phyloP scores from a whole-genome alignment of 1,284 basidiomycete species.

The Butyriboletus regius region DNA sequence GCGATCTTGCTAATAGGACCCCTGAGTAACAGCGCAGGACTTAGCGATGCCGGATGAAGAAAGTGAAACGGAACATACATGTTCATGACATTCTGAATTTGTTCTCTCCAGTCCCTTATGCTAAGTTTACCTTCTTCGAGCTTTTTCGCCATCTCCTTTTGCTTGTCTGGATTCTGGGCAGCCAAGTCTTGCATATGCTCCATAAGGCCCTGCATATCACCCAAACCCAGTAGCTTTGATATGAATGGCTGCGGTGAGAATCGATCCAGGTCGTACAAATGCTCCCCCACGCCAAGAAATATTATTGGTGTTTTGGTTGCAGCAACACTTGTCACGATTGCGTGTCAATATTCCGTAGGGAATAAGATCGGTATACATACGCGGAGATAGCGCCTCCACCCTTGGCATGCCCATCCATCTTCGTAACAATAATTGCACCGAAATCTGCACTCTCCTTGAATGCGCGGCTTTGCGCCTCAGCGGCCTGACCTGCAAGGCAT shows the following conservation, averaged over 20 bases:
- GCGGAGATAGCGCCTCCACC: constrained; percentile 99
- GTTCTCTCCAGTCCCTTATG: constrained; percentile 95
- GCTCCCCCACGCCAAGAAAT: constrained; percentile 96
- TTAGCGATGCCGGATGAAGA: constrained; percentile 6
- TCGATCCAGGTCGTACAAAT: constrained; percentile 89
- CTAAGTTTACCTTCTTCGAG: constrained; percentile 93
- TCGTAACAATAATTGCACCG: constrained; percentile 98
- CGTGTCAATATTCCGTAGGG: constrained; percentile 7
- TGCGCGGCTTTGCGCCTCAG: constrained; percentile 89
- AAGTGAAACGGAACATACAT: constrained; percentile 54
- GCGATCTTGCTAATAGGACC: constrained; percentile 97
- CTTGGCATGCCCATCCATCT: constrained; percentile 99
- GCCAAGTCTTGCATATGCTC: constrained; percentile 97
- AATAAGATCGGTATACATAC: constrained; percentile 44
- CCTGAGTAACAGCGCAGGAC: constrained; percentile 41
- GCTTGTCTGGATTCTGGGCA: constrained; percentile 86
- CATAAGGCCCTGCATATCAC: constrained; percentile 93
- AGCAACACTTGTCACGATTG: constrained; percentile 65
- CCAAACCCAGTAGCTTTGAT: constrained; percentile 90
- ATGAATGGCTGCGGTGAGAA: constrained; percentile 97
- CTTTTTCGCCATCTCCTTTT: constrained; percentile 98
- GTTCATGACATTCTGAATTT: constrained; percentile 94
- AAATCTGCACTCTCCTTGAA: constrained; percentile 98
- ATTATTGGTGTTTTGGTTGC: constrained; percentile 97
- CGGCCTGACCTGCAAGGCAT: constrained; percentile 75